Base-by-base conservation (phyloP, 1,139 yeast species). In the Suzukiozyma palmioleophila region DNA sequence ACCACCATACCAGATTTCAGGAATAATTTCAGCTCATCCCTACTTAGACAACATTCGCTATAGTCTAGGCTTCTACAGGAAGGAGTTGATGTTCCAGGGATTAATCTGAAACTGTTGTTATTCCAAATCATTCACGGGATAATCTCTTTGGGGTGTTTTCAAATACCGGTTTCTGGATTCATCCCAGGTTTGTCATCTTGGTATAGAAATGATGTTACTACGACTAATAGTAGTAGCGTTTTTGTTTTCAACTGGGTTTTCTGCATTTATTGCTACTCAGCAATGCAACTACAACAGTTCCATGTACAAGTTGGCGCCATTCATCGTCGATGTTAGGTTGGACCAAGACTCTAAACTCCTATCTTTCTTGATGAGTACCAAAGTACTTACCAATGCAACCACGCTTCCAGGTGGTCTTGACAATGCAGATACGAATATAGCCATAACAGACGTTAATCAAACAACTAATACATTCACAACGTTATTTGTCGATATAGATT, bases 321-420 rank as follows among this genome's bases (percentile, higher is more conserved):
- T 70, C 26, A 49, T 72, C 15, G 59, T 71, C 11, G 73, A 73
- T 49, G 77, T 63, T 8, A 72, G 69, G 6, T 53, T 71, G 25
- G 68, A 70, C 46, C 59, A 58, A 38, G 57, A 57, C 8, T 45
- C 58, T 36, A 50, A 62, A 43, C 47, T 60, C 37, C 50, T 74
- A 40, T 58, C 64, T 47, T 70, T 72, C 46, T 60, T 66, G 45
- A 53, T 72, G 41, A 66, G 69, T 45, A 51, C 75, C 10, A 55
- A 62, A 54, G 66, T 67, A 9, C 16, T 44, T 10, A 36, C 46
- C 13, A 84, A 94, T 14, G 87, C 87, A 70, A 85, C 88, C 66
- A 86, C 63, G 73, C 84, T 59, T 92, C 94, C 56, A 87, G 95
- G 86, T 58, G 95, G 95, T 35, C 83, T 69, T 28, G 43, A 52